These are phyloP conservation scores for Crassisporium funariophilum DNA, from an alignment of 768 basidiomycete genomes.

Conservation along the genomic window DNA sequence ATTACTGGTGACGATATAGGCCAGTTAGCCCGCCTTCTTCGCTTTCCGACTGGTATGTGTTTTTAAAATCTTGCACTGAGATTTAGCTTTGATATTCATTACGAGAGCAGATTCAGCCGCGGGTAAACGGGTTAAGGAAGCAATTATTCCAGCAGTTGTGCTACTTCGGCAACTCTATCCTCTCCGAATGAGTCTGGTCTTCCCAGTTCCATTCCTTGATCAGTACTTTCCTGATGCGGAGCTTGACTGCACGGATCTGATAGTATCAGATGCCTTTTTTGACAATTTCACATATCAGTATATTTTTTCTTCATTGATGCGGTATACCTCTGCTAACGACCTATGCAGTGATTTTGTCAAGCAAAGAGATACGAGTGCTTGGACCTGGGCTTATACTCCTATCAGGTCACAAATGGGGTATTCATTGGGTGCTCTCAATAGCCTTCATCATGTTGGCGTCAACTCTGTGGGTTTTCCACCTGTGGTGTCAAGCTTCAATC, in stretches of 20 bases:
- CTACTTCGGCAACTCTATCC: constrained; percentile 6
- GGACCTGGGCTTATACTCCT: neutral
- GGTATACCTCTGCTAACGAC: no score
- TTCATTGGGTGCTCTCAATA: no score
- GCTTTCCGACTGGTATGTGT: no score
- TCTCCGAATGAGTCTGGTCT: neutral
- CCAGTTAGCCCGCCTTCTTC: no score
- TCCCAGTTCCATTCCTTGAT: constrained; percentile 2
- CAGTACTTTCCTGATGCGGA: neutral
- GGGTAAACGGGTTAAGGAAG: constrained; percentile 5
- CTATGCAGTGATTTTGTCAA: constrained; percentile 4
- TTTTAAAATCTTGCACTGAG: no score
- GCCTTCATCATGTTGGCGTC: no score
- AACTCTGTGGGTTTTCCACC: no score
- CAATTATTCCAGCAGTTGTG: constrained; percentile 4
- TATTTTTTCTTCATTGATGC: neutral
- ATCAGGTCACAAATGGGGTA: no score
- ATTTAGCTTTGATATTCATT: no score
- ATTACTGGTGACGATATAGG: no score
- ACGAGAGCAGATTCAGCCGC: constrained; percentile 6
- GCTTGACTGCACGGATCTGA: neutral
- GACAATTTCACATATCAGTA: neutral
- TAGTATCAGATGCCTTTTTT: neutral
- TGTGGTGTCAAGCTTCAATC: no score
- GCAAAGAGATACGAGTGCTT: neutral